Base-by-base conservation (phyloP, 2,329 filamentous ascomycete genomes). In the Colletotrichum camelliae region DNA sequence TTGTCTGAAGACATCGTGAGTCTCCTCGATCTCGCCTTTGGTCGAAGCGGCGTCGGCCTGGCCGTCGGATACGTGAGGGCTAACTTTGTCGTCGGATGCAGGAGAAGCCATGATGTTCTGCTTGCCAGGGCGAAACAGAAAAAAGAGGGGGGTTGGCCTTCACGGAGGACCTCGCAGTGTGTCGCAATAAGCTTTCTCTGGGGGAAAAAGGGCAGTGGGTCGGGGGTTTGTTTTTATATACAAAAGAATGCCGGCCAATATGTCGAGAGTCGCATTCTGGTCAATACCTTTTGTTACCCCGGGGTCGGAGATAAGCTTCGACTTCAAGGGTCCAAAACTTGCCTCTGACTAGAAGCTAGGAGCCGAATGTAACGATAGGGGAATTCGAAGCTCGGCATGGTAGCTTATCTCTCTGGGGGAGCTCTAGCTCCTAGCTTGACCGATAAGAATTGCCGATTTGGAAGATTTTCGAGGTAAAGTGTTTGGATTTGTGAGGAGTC, bases 1-100 rank as follows among this genome's bases (percentile, higher is more conserved):
- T 21, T 78, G 67, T 43, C 77, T 73, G 72, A 82, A 82, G 52
- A 82, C 80, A n/a, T 81, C 80, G 57, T 65, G 37, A 2, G 35
- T 43, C 27, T 65, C 62, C 15, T n/a, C 60, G 13, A 37, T 24
- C 31, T 39, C 60, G 0, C 31, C 18, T n/a, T 64, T 64, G 0
- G n/a, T 33, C 33, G n/a, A 64, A n/a, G 60, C 29, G 21, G 7
- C 21, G 3, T 65, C 37, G 9, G 35, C 24, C 7, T 27, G 24
- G 35, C 43, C 35, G 16, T 65, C n/a, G 2, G 16, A 61, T 15
- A 61, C 27, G 16, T 33, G 16, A 61, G 27, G 29, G 8, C 16
- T 33, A 29, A 33, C 57, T n/a, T 61, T 61, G 7, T 61, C 24
- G 24, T 61, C 57, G 18, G 6, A 13, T 29, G 2, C 57, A 29